Base-by-base conservation (phyloP, 345 rosid genomes). In the Kandelia obovata region DNA sequence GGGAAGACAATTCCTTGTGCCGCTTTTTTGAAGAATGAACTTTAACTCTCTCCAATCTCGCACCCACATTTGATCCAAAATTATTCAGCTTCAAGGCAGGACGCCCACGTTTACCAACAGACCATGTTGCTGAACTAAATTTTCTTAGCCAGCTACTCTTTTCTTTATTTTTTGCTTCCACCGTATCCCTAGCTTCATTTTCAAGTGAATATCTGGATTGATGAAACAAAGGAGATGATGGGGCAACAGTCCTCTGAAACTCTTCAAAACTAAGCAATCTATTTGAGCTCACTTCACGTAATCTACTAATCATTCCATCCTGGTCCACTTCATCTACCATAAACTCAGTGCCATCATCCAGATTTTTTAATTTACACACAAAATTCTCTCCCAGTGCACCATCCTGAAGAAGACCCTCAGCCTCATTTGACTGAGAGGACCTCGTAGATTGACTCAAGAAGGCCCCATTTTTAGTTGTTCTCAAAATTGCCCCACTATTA, bases 81-180 rank as follows among this genome's bases (percentile, higher is more conserved):
- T 79, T 82, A 57, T 37, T 57, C 8, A 58, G 64, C 69, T 67
- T 74, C n/a, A 56, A 64, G 21, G 37, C 61, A 34, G 74, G 53
- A 15, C 63, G 80, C 10, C 71, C 63, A 2, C 56, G 75, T 43
- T 75, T 79, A 59, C 82, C 78, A 69, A 74, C 66, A 55, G 76
- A 84, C 72, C 15, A 76, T n/a, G 30, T 39, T 26, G 11, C 37
- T 46, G 75, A 73, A 73, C 81, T 79, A 34, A 92, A 53, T 82
- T 80, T 88, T 73, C 63, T 85, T 26, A 88, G 66, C 93, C 92
- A 86, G 26, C 84, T 76, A 28, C 61, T 59, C 71, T 79, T 83
- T 31, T 39, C 71, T 72, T 73, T 84, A 68, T 56, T 82, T 58
- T 66, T 72, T 9, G 68, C 55, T 58, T 78, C 77, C 43, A 52